Conservation (phyloP, 2,329 filamentous ascomycete species). For the Colletotrichum chrysophilum region DNA sequence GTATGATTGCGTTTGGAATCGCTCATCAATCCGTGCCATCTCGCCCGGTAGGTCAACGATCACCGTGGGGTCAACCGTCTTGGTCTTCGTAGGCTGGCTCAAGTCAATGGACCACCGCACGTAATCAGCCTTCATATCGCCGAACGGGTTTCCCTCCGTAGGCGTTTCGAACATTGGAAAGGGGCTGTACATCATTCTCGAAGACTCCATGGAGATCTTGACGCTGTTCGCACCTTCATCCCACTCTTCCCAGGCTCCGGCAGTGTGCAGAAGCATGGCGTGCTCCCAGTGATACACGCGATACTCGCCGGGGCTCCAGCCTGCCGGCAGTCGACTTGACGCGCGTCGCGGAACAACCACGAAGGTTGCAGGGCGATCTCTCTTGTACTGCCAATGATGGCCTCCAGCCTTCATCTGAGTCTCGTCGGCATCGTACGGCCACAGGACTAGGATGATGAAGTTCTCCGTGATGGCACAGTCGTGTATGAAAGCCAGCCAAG, state of each 20-base stretch:
- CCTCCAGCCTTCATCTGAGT: slow-evolving; percentile 35
- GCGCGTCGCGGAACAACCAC: background rate
- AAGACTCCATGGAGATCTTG: background rate
- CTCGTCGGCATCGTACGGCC: background rate
- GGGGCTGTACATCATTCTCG: background rate
- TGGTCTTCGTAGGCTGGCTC: slow-evolving; percentile 25
- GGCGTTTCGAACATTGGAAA: slow-evolving; percentile 27
- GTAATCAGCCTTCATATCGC: slow-evolving; percentile 41
- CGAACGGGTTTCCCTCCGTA: background rate
- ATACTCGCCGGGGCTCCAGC: slow-evolving; percentile 27
- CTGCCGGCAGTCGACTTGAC: slow-evolving; percentile 12
- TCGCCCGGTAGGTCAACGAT: slow-evolving; percentile 44
- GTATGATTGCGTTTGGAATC: slow-evolving; percentile 41
- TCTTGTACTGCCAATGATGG: slow-evolving; percentile 42
- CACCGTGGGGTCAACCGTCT: slow-evolving; percentile 31
- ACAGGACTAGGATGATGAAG: background rate
- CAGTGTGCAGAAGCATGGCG: background rate
- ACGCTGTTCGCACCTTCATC: background rate
- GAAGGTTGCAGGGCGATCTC: background rate
- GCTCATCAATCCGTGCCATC: slow-evolving; percentile 49
- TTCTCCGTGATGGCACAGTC: slow-evolving; percentile 34
- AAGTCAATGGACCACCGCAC: slow-evolving; percentile 46
- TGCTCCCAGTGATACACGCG: slow-evolving; percentile 1
- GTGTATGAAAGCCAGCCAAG: slow-evolving; percentile 47
- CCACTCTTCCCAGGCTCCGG: background rate